phyloP scores from a whole-genome alignment of 192 early-diverging fungal species.

The Gamsiella multidivaricata region DNA sequence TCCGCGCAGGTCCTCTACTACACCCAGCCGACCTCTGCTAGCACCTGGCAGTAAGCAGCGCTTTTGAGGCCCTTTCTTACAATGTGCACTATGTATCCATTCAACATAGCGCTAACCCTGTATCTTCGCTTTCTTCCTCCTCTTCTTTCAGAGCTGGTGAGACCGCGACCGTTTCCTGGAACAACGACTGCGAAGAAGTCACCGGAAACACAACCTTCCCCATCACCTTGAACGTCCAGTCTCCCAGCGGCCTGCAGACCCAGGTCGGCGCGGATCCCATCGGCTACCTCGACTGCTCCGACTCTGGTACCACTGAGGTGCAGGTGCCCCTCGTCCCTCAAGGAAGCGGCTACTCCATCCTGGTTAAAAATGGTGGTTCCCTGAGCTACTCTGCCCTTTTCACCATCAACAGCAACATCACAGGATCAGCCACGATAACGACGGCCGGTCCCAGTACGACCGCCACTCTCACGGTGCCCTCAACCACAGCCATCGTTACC shows the following conservation, averaged over 20 bases:
- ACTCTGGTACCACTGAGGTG: conserved; percentile 23
- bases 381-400: conserved; percentile 34
- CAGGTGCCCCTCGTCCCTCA: conserved; percentile 28
- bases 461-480: neutral
- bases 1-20: conserved; percentile 24
- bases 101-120: no score
- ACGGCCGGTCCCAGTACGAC: neutral
- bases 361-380: conserved; percentile 23
- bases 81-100: no score
- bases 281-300: conserved; percentile 33
- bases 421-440: neutral
- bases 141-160: conserved; percentile 10
- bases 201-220: conserved; percentile 34
- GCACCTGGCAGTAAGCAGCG: conserved; percentile 25
- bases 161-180: conserved; percentile 24
- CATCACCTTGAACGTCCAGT: conserved; percentile 28
- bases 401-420: conserved; percentile 24
- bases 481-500: neutral
- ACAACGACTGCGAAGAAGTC: conserved; percentile 13
- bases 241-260: conserved; percentile 11
- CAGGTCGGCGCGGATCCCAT: conserved; percentile 10
- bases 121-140: no score
- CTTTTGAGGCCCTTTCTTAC: neutral
- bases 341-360: conserved; percentile 27
- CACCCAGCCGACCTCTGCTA: conserved; percentile 17